Evolutionary conservation across 768 basidiomycete genomes (phyloP).

Genomic region (Ramaria sp.): DNA sequence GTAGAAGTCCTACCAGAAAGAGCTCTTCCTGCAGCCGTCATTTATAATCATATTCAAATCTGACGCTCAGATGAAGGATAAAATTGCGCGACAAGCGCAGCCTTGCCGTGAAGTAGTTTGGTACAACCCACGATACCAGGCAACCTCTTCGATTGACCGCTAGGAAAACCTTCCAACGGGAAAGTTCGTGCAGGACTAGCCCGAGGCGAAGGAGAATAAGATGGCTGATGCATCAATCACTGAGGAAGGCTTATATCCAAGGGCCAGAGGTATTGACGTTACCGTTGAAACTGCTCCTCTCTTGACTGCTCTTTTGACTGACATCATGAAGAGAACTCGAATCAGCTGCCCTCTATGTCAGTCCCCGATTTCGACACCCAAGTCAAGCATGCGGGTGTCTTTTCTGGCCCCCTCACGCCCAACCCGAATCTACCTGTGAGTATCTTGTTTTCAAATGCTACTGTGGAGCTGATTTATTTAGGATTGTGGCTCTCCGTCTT

Average conservation of each 20-base stretch:
- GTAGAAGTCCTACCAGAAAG: too few species aligned
- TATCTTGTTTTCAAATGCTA: background rate
- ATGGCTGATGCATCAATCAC: background rate
- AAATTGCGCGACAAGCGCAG: too few species aligned
- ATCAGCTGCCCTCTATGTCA: background rate
- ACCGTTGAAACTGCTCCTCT: background rate
- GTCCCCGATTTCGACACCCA: background rate
- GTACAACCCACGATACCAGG: too few species aligned
- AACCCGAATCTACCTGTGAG: slow-evolving; percentile 56
- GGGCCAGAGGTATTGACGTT: background rate
- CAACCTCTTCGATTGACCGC: too few species aligned
- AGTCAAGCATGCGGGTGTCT: background rate
- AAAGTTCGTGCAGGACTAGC: background rate
- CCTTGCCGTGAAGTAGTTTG: too few species aligned
- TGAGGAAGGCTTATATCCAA: background rate
- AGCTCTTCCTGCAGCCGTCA: too few species aligned
- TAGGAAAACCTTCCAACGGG: background rate
- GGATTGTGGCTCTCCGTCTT: slow-evolving; percentile 47
- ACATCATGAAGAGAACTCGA: background rate
- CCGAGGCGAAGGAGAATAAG: background rate
- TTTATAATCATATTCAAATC: too few species aligned
- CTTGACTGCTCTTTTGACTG: too few species aligned
- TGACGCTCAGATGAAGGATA: too few species aligned
- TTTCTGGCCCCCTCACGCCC: slow-evolving; percentile 15
- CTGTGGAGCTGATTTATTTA: slow-evolving; percentile 3